Conservation (phyloP, 1,284 basidiomycete genomes). For the Ceratobasidium sp. region DNA sequence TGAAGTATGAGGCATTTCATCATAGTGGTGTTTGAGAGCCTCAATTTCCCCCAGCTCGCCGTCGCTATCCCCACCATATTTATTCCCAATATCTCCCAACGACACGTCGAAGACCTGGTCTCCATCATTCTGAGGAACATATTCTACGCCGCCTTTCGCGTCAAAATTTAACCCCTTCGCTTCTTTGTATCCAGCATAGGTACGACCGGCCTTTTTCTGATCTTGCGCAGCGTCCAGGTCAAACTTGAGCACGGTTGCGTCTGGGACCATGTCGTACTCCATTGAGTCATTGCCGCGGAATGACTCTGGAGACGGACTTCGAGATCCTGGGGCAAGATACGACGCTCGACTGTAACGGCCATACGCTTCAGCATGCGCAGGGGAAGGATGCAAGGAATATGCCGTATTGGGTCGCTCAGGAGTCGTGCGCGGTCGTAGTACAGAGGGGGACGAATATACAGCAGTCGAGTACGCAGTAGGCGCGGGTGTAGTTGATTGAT, state of each 20-base stretch:
- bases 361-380: conserved; percentile 45
- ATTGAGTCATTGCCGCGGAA: conserved; percentile 42
- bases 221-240: conserved; percentile 32
- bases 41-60: conserved; percentile 37
- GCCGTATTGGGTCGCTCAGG: conserved; percentile 39
- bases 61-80: conserved; percentile 37
- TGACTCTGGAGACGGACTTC: conserved; percentile 37
- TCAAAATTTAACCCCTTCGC: conserved; percentile 32
- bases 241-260: conserved; percentile 43
- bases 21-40: conserved; percentile 43
- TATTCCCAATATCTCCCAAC: conserved; percentile 30
- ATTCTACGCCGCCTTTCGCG: conserved; percentile 33
- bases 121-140: conserved; percentile 20
- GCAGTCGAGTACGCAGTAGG: conserved; percentile 40
- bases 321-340: conserved; percentile 35
- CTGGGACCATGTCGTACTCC: conserved; percentile 45
- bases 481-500: conserved; percentile 1
- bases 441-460: conserved; percentile 41
- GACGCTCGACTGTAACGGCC: conserved; percentile 41
- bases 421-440: conserved; percentile 37
- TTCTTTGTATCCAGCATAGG: conserved; percentile 36
- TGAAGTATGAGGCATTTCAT: conserved; percentile 33
- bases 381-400: conserved; percentile 38
- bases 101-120: conserved; percentile 30
- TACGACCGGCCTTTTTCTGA: conserved; percentile 5